Evolutionary conservation across 805 yeast species (phyloP).

Genomic region (Kurtzmaniella cleridarum): DNA sequence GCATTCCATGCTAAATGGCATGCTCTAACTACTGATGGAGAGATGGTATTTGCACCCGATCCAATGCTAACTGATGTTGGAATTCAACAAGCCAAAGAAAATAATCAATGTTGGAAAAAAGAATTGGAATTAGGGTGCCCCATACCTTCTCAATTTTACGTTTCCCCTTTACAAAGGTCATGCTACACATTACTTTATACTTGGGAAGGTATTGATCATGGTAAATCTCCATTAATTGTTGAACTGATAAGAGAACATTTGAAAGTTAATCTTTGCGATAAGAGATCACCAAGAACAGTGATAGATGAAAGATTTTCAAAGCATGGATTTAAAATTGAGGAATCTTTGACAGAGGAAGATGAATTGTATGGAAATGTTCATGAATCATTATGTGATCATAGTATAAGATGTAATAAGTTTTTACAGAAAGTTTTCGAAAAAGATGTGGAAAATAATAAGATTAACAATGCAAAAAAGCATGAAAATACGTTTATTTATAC

Average conservation of each 20-base stretch:
- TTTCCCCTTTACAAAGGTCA: conserved; percentile 50
- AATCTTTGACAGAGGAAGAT: conserved; percentile 43
- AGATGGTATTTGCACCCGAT: conserved; percentile 47
- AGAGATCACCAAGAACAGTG: conserved; percentile 31
- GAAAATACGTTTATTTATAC: conserved; percentile 29
- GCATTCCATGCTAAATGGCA: conserved; percentile 46
- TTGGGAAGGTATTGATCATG: conserved; percentile 30
- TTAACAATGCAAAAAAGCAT: conserved; percentile 8
- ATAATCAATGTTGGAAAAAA: conserved; percentile 34
- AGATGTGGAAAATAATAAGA: conserved; percentile 4
- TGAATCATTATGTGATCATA: conserved; percentile 38
- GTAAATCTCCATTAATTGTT: conserved; percentile 28
- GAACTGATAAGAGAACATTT: conserved; percentile 46
- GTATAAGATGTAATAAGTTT: conserved; percentile 27
- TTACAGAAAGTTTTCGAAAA: conserved; percentile 31
- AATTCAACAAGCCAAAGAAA: conserved; percentile 38
- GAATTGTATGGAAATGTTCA: conserved; percentile 31
- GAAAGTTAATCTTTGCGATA: conserved; percentile 49
- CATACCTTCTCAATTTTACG: conserved; percentile 38
- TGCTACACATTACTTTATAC: conserved; percentile 44
- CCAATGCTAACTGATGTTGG: conserved; percentile 47
- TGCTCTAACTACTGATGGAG: conserved; percentile 39
- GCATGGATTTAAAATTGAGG: conserved; percentile 36
- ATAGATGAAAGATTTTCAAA: conserved; percentile 36
- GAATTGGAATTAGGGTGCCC: conserved; percentile 25